Evolutionary conservation across 202 grass and related monocot genomes (phyloP).

Genomic region (Brachypodium distachyon): DNA sequence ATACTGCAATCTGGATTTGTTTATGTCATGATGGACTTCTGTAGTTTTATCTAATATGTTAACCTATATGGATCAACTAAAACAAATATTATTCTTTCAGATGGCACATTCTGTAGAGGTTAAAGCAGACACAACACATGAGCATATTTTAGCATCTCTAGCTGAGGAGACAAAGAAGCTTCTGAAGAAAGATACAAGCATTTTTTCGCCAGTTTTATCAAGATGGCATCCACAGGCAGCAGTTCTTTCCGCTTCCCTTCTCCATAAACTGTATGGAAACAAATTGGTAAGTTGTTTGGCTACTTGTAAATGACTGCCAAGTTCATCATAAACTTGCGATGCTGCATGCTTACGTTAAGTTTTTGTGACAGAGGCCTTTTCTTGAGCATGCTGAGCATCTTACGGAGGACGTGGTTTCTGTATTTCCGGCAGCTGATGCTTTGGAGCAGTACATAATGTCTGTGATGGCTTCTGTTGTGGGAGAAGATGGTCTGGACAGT

Average conservation of each 20-base stretch:
- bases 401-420: conserved; percentile 90
- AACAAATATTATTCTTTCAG: conserved; percentile 34
- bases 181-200: conserved; percentile 80
- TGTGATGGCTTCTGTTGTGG: conserved; percentile 64
- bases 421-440: conserved; percentile 79
- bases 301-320: not conserved
- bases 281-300: conserved; percentile 63
- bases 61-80: not conserved
- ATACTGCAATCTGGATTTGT: conserved; percentile 6
- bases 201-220: conserved; percentile 70
- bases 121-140: conserved; percentile 55
- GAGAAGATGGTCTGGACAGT: conserved; percentile 73
- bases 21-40: not conserved
- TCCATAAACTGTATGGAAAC: conserved; percentile 94
- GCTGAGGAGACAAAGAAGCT: conserved; percentile 84
- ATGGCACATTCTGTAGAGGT: conserved; percentile 69
- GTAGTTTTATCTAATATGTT: not conserved
- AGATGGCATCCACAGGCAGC: conserved; percentile 82
- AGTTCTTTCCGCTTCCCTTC: conserved; percentile 84
- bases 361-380: conserved; percentile 74
- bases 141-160: conserved; percentile 79
- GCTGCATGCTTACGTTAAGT: conserved; percentile 8
- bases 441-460: conserved; percentile 84
- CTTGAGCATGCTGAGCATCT: conserved; percentile 87
- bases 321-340: conserved; percentile 6